phyloP scores from a whole-genome alignment of 805 yeast genomes.

The Hanseniaspora mollemarum region DNA sequence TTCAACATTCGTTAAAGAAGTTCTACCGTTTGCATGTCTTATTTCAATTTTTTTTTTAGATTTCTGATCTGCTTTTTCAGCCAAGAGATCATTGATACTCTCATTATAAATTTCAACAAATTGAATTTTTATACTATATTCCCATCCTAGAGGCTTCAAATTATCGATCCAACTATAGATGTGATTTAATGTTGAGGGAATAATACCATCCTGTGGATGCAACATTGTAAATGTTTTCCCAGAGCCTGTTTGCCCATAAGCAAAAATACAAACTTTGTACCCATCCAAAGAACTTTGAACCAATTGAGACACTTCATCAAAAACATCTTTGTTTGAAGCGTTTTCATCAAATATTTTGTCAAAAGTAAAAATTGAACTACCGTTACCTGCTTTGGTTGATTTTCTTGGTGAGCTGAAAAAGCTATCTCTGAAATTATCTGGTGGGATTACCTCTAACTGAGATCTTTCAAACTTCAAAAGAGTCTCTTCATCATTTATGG shows the following conservation, averaged over 20 bases:
- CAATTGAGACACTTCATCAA: slow-evolving; percentile 74
- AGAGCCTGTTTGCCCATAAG: slow-evolving; percentile 94
- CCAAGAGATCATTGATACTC: slow-evolving; percentile 54
- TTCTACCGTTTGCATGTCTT: slow-evolving; percentile 44
- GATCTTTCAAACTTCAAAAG: slow-evolving; percentile 9
- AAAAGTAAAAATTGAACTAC: slow-evolving; percentile 41
- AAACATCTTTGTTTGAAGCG: slow-evolving; percentile 50
- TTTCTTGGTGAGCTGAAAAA: not conserved
- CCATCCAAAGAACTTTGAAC: slow-evolving; percentile 84
- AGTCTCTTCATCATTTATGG: slow-evolving; percentile 13
- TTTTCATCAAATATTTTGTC: slow-evolving; percentile 61
- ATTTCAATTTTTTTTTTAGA: slow-evolving; percentile 47
- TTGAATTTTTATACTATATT: slow-evolving; percentile 52
- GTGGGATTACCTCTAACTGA: slow-evolving; percentile 5
- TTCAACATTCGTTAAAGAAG: slow-evolving; percentile 54
- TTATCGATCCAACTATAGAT: slow-evolving; percentile 49
- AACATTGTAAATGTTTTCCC: slow-evolving; percentile 94
- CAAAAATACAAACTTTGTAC: slow-evolving; percentile 81
- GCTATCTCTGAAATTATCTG: not conserved
- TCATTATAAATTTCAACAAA: slow-evolving; percentile 88
- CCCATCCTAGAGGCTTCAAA: slow-evolving; percentile 49
- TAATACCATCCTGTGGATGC: slow-evolving; percentile 57
- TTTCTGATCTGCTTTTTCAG: slow-evolving; percentile 16
- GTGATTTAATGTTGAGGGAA: slow-evolving; percentile 60
- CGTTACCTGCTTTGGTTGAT: not conserved